Evolutionary conservation across 331 rosid species (phyloP).

Genomic region (Acacia concinna): DNA sequence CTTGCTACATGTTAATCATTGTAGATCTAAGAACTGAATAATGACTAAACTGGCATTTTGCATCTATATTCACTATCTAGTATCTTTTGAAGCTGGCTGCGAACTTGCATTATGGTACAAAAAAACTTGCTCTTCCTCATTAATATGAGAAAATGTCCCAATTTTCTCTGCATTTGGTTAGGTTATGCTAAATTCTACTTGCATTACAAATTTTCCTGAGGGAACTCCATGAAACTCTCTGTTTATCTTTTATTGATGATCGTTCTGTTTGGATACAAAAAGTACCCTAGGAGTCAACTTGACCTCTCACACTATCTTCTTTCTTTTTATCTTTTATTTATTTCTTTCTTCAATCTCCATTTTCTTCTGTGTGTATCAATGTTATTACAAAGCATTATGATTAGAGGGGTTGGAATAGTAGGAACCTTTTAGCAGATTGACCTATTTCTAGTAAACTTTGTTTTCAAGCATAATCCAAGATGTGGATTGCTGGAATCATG

Average conservation of each 20-base stretch:
- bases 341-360: neutral
- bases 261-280: neutral
- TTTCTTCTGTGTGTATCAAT: neutral
- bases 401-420: neutral
- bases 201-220: neutral
- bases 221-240: neutral
- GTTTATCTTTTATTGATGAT: neutral
- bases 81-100: neutral
- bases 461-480: neutral
- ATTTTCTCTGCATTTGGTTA: neutral
- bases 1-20: neutral
- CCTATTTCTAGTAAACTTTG: neutral
- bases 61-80: neutral
- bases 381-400: neutral
- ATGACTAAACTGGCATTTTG: neutral
- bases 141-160: neutral
- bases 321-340: neutral
- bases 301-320: neutral
- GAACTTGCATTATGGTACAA: neutral
- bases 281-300: neutral
- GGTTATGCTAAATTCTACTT: neutral
- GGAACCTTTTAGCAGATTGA: neutral
- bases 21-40: neutral
- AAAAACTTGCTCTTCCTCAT: neutral
- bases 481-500: neutral